A percentile compares a stretch with the other conserved stretches of the same genome.
phyloP scores from a whole-genome alignment of 2,329 filamentous ascomycete species.

The Ceratocystis papillata region DNA sequence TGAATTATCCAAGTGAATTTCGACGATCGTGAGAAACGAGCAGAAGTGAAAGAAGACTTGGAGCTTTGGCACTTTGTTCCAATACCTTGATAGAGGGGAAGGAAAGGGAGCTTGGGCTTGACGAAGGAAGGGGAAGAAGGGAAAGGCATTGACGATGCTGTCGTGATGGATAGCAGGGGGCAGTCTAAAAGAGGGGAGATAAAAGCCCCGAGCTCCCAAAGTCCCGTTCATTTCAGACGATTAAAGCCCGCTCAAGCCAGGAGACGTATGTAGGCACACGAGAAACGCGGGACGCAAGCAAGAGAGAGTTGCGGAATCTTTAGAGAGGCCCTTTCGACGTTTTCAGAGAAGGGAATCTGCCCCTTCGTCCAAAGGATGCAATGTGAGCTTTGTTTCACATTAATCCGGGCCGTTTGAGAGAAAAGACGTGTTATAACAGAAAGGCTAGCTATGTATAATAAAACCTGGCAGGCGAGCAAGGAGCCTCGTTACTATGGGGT shows the following conservation, averaged over 20 bases:
- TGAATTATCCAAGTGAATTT: background rate
- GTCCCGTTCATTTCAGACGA: slow-evolving; percentile 5
- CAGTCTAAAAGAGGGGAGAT: background rate
- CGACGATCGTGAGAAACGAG: background rate
- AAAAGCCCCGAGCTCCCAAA: background rate
- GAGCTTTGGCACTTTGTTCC: background rate
- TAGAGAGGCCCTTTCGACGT: too few species aligned
- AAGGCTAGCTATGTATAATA: too few species aligned
- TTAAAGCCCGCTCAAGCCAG: background rate
- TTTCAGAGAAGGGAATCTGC: background rate
- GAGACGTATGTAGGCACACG: background rate
- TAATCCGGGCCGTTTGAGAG: background rate
- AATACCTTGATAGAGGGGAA: background rate
- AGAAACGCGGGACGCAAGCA: background rate
- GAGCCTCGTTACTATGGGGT: too few species aligned
- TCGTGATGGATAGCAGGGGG: background rate
- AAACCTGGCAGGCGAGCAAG: too few species aligned
- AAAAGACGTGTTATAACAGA: too few species aligned
- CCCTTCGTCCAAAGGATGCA: background rate
- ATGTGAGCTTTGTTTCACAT: slow-evolving; percentile 8
- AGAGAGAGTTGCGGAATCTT: background rate
- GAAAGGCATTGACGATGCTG: background rate
- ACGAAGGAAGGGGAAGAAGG: background rate
- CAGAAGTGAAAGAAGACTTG: background rate
- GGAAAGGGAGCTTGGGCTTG: background rate